phyloP scores from a whole-genome alignment of 2,329 filamentous ascomycete species.

The Phoma herbarum region DNA sequence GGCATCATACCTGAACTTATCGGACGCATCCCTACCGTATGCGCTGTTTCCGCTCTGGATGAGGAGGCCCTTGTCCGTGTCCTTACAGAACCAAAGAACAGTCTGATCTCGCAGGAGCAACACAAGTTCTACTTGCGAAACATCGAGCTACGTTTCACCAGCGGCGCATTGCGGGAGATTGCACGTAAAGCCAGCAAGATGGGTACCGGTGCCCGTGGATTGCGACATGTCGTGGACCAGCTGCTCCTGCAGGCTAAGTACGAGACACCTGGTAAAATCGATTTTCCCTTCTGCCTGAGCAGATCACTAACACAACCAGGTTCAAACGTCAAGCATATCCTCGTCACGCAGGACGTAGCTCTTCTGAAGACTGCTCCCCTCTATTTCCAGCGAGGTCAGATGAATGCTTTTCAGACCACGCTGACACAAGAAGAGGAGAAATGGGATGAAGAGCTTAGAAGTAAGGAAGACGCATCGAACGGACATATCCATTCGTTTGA shows the following conservation, averaged over 20 bases:
- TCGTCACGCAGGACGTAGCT: conserved; percentile 58
- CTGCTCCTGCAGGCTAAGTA: conserved; percentile 58
- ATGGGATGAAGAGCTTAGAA: conserved; percentile 54
- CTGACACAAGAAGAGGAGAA: conserved; percentile 56
- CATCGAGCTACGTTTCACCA: conserved; percentile 83
- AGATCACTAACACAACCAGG: conserved; percentile 38
- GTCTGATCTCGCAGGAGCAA: conserved; percentile 85
- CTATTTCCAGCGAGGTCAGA: conserved; percentile 56
- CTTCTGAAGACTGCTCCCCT: conserved; percentile 53
- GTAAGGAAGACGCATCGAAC: conserved; percentile 36
- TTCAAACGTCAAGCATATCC: conserved; percentile 55
- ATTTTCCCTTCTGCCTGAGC: neutral
- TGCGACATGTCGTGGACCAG: conserved; percentile 59
- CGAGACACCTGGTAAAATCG: conserved; percentile 54
- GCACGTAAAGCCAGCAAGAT: conserved; percentile 73
- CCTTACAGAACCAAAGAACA: conserved; percentile 90
- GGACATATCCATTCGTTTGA: conserved; percentile 52
- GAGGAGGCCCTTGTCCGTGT: conserved; percentile 79
- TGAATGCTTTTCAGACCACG: conserved; percentile 51
- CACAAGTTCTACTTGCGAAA: conserved; percentile 84
- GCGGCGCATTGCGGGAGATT: conserved; percentile 79
- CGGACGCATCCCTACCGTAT: conserved; percentile 90
- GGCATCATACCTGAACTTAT: conserved; percentile 96
- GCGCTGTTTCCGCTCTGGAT: conserved; percentile 80
- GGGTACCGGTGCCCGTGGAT: conserved; percentile 72